Conservation (phyloP, 345 rosid species). For the Carallia pectinifolia region DNA sequence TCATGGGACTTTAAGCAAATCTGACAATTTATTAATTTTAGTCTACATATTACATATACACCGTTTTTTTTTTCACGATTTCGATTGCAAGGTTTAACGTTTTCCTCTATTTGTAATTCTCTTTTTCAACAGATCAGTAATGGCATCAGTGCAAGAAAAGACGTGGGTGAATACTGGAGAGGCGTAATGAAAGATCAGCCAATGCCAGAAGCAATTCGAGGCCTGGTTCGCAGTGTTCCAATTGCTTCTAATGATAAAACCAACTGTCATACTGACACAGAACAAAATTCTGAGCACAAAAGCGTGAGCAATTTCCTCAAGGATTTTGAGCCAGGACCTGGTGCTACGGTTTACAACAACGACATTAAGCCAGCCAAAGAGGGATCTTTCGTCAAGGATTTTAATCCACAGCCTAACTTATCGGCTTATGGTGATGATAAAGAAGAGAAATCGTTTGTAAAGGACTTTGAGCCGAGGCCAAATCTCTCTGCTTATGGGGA, state of each 20-base stretch:
- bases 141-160: slow-evolving; percentile 24
- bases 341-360: neutral
- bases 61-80: neutral
- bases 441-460: neutral
- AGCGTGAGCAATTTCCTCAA: neutral
- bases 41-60: no score
- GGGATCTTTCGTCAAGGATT: neutral
- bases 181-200: slow-evolving; percentile 24
- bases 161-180: slow-evolving; percentile 32
- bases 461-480: slow-evolving; percentile 21
- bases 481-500: neutral
- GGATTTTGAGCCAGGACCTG: neutral
- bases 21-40: no score
- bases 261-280: neutral
- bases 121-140: slow-evolving; percentile 3
- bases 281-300: neutral
- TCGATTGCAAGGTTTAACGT: neutral
- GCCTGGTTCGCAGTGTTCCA: slow-evolving; percentile 1
- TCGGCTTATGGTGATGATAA: neutral
- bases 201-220: slow-evolving; percentile 23
- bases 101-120: neutral
- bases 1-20: no score
- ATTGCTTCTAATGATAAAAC: neutral
- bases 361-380: neutral
- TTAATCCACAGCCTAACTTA: slow-evolving; percentile 4